A percentile compares a stretch with the other conserved stretches of the same genome.
These are phyloP conservation scores for Fraxinus greggii DNA, from an alignment of 305 asterid species.

Conservation along the genomic window DNA sequence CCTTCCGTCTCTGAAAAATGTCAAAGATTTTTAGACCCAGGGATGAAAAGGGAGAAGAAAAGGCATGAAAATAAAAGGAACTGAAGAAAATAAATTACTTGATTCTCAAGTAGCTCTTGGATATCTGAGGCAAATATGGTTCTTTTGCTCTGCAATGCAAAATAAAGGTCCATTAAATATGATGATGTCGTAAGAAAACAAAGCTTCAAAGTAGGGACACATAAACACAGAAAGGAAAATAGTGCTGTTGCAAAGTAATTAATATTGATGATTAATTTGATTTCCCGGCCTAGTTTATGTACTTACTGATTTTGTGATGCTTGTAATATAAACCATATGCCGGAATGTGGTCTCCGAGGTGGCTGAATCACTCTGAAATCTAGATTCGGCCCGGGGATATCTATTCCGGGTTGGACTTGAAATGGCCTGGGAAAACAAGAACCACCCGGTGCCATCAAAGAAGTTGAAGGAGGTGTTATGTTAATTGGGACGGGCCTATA, in stretches of 20 bases:
- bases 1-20: slow-evolving; percentile 65
- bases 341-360: slow-evolving; percentile 83
- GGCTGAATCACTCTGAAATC: slow-evolving; percentile 77
- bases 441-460: slow-evolving; percentile 27
- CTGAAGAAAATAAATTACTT: slow-evolving; percentile 46
- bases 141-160: slow-evolving; percentile 60
- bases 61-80: background rate
- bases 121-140: slow-evolving; percentile 82
- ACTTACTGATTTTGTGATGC: slow-evolving; percentile 81
- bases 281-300: background rate
- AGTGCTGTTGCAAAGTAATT: background rate
- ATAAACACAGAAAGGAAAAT: background rate
- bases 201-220: slow-evolving; percentile 19
- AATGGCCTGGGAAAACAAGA: slow-evolving; percentile 42
- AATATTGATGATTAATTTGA: background rate
- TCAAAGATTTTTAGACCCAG: background rate
- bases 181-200: slow-evolving; percentile 12
- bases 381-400: slow-evolving; percentile 23
- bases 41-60: background rate
- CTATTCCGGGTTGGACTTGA: slow-evolving; percentile 39
- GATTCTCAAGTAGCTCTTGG: slow-evolving; percentile 93
- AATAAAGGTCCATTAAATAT: slow-evolving; percentile 2
- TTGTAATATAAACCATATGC: slow-evolving; percentile 83
- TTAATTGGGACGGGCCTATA: slow-evolving; percentile 49
- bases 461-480: slow-evolving; percentile 24